Evolutionary conservation across 371 early-diverging fungal species (phyloP), one percentile per base, ranked within the genome.

Genomic region (Gilbertella persicaria): DNA sequence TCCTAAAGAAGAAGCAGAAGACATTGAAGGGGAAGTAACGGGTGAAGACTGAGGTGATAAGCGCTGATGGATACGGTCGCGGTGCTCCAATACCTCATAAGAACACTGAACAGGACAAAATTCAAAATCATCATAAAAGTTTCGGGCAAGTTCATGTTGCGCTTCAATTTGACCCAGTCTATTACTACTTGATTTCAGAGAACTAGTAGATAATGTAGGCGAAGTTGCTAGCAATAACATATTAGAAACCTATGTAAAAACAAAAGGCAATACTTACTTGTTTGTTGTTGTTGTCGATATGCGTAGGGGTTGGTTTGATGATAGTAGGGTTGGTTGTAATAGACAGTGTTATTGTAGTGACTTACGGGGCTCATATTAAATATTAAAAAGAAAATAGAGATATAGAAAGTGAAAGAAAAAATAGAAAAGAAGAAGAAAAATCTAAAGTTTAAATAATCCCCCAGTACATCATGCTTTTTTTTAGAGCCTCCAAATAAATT

Each of bases 41-140:
- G 76, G 76, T 4, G 76, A 75, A 5, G 73, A 59, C 17, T 70
- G 69, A 17, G 76, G 76, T 23, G 76, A 75, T 30, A 59, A 43
- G 20, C 76, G 63, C 45, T 68, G 71, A 17, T 73, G 73, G 23
- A 75, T 64, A 35, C 76, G 66, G 41, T 69, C 66, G 30, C 76
- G 68, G 47, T 75, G 71, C 33, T 71, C 76, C 33, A 55, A 37
- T 19, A 64, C 64, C 43, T 69, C 64, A 20, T 60, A 59, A 13
- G 62, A 58, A 33, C 61, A 55, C 21, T 56, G 60, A 10, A 75
- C 50, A 19, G 76, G 76, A 45, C 76, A 75, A 40, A 75, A 75
- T 24, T 75, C 76, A 37, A 50, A 45, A 50, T 75, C 76, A 52
- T 75, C 76, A 41, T 75, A 75, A 37, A 75, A 75, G 36, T 75